phyloP scores from a whole-genome alignment of 345 rosid genomes.

The Corchorus capsularis region DNA sequence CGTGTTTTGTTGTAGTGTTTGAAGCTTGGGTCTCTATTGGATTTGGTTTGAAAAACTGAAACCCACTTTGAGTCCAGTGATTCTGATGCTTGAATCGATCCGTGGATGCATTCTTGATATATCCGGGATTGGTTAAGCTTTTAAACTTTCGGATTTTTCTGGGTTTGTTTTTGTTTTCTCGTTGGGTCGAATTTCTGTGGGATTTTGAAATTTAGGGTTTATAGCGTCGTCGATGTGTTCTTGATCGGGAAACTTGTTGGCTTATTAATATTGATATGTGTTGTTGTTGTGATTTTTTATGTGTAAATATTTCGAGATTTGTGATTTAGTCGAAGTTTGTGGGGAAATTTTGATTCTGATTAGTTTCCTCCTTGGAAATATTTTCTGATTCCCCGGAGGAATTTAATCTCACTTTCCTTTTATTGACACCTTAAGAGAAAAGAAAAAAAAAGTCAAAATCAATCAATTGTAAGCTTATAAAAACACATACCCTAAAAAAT shows the following conservation, averaged over 20 bases:
- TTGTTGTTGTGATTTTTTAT: slow-evolving; percentile 15
- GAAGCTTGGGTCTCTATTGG: not conserved
- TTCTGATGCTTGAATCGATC: slow-evolving; percentile 16
- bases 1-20: not conserved
- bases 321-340: slow-evolving; percentile 18
- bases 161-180: not conserved
- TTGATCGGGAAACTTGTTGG: slow-evolving; percentile 7
- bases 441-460: slow-evolving; percentile 17
- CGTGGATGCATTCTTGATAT: slow-evolving; percentile 41
- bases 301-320: slow-evolving; percentile 46
- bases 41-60: not conserved
- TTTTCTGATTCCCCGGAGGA: slow-evolving; percentile 50
- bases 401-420: slow-evolving; percentile 35
- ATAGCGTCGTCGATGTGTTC: slow-evolving; percentile 4
- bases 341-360: slow-evolving; percentile 20
- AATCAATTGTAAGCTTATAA: slow-evolving; percentile 27
- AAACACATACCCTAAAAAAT: slow-evolving; percentile 25
- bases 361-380: slow-evolving; percentile 37
- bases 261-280: not conserved
- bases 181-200: not conserved
- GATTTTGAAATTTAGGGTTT: not conserved
- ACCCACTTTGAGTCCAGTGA: not conserved
- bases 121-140: slow-evolving; percentile 41
- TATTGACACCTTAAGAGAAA: slow-evolving; percentile 9
- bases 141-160: slow-evolving; percentile 6